A percentile compares a stretch with the other conserved stretches of the same genome.
phyloP scores from a whole-genome alignment of 1,284 basidiomycete genomes.

The Papiliotrema flavescens region DNA sequence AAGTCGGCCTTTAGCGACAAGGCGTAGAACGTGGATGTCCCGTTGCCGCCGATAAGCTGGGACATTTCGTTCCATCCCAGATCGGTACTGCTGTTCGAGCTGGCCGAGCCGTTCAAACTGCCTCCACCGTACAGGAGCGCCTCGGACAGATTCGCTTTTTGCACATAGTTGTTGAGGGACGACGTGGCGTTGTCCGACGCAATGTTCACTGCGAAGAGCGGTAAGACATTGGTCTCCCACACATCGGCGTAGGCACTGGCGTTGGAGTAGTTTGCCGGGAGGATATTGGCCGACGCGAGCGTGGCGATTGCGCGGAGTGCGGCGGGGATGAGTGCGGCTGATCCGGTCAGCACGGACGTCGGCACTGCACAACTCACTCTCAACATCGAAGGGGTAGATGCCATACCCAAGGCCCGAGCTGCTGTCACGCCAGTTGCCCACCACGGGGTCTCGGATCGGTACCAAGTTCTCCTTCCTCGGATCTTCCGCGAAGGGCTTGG shows the following conservation, averaged over 20 bases:
- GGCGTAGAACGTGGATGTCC: conserved; percentile 42
- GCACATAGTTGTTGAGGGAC: conserved; percentile 51
- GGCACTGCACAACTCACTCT: conserved; percentile 26
- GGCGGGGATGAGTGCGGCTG: conserved; percentile 53
- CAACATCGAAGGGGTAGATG: conserved; percentile 54
- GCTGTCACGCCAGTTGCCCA: conserved; percentile 57
- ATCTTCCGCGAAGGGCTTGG: conserved; percentile 45
- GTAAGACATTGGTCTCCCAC: conserved; percentile 51
- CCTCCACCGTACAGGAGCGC: conserved; percentile 20
- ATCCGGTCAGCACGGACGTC: neutral
- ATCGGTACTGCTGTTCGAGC: neutral
- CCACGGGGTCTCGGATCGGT: conserved; percentile 38
- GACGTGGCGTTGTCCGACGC: conserved; percentile 35
- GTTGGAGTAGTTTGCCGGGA: conserved; percentile 40
- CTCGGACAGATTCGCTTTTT: conserved; percentile 15
- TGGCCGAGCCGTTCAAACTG: conserved; percentile 16
- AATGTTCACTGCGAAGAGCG: conserved; percentile 52
- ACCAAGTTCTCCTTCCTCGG: conserved; percentile 46
- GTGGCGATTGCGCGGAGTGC: conserved; percentile 52
- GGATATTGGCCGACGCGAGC: conserved; percentile 45
- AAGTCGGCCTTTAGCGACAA: conserved; percentile 44
- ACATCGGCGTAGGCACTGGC: conserved; percentile 41
- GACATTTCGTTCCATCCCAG: conserved; percentile 9
- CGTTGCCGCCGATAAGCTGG: conserved; percentile 12
- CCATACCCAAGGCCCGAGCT: conserved; percentile 54